These are phyloP conservation scores for Geoglossum glabrum DNA, from an alignment of 495 filamentous ascomycete species.

Conservation along the genomic window DNA sequence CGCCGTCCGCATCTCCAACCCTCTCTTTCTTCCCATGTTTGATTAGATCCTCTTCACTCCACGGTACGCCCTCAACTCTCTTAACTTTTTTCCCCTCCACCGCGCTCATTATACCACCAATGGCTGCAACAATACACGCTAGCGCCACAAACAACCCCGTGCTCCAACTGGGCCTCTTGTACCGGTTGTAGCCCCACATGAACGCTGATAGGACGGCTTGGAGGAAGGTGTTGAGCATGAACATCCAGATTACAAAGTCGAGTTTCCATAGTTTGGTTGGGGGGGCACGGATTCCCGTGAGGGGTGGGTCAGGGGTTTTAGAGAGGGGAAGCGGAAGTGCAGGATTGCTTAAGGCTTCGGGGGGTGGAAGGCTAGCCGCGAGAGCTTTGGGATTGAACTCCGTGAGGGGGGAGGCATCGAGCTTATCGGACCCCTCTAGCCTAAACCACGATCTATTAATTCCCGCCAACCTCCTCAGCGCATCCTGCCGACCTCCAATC, in stretches of 20 bases:
- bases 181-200: conserved; percentile 65
- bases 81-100: conserved; percentile 45
- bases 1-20: background rate
- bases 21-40: background rate
- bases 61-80: conserved; percentile 37
- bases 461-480: conserved; percentile 37
- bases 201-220: conserved; percentile 48
- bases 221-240: conserved; percentile 55
- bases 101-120: conserved; percentile 49
- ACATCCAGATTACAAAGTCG: conserved; percentile 59
- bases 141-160: conserved; percentile 56
- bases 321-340: conserved; percentile 33
- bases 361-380: conserved; percentile 17
- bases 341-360: conserved; percentile 22
- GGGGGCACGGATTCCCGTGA: conserved; percentile 43
- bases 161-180: conserved; percentile 47
- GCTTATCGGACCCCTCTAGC: conserved; percentile 29
- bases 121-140: conserved; percentile 43
- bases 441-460: conserved; percentile 56
- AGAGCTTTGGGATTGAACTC: background rate
- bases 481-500: conserved; percentile 27
- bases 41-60: background rate
- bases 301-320: conserved; percentile 32
- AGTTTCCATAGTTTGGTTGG: conserved; percentile 54
- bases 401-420: conserved; percentile 7